A percentile compares a stretch with the other conserved stretches of the same genome.
These are phyloP conservation scores for Sporothrix dimorphospora DNA, from an alignment of 2,329 filamentous ascomycete genomes.

Conservation along the genomic window DNA sequence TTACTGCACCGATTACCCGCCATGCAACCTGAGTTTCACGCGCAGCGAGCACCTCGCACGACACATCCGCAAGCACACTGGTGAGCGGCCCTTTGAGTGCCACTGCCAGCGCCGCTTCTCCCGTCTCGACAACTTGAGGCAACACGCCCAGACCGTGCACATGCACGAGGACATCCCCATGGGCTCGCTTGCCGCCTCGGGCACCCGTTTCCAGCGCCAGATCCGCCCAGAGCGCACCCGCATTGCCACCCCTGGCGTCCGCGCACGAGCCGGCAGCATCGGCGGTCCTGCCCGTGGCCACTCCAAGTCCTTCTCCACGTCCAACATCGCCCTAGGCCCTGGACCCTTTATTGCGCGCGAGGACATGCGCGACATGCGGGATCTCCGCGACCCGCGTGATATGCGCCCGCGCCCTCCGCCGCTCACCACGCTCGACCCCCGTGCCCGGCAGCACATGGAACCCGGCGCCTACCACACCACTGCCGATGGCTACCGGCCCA, in stretches of 20 bases:
- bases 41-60: conserved; percentile 92
- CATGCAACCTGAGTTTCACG: conserved; percentile 92
- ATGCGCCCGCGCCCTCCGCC: conserved; percentile 75
- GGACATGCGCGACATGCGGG: background rate
- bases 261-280: conserved; percentile 76
- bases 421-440: conserved; percentile 77
- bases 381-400: conserved; percentile 46
- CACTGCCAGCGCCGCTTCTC: conserved; percentile 94
- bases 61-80: conserved; percentile 97
- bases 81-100: conserved; percentile 94
- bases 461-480: conserved; percentile 57
- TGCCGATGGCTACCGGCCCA: conserved; percentile 65
- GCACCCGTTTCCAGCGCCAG: conserved; percentile 89
- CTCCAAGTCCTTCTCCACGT: conserved; percentile 82
- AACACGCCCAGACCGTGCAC: conserved; percentile 97
- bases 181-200: conserved; percentile 89
- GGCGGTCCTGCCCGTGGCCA: conserved; percentile 77
- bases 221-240: conserved; percentile 83
- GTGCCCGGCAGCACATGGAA: conserved; percentile 59
- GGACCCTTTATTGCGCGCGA: background rate
- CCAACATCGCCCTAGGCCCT: conserved; percentile 70
- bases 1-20: conserved; percentile 93
- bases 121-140: conserved; percentile 88
- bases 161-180: conserved; percentile 95
- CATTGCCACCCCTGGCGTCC: conserved; percentile 66